A percentile compares a stretch with the other conserved stretches of the same genome.
phyloP scores from a whole-genome alignment of 805 yeast genomes.

The Yamadazyma laniorum region DNA sequence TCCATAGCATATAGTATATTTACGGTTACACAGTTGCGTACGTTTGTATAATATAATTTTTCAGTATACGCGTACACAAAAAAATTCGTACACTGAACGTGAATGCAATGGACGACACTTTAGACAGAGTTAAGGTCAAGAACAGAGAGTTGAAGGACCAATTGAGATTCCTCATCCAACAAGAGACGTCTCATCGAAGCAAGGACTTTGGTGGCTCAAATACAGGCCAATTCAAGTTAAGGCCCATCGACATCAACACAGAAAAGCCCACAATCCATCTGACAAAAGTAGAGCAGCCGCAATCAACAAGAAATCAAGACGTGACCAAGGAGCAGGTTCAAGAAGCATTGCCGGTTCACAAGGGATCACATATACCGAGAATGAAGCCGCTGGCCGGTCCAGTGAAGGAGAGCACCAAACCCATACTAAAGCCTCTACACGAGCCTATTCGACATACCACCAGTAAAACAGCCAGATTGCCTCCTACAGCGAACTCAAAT shows the following conservation, averaged over 20 bases:
- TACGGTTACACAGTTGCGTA: too few relatives aligned
- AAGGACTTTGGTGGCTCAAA: background rate
- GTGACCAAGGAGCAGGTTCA: background rate
- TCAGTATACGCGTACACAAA: too few relatives aligned
- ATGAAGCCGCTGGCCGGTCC: too few relatives aligned
- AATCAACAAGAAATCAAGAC: background rate
- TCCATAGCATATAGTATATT: too few relatives aligned
- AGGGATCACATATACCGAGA: too few relatives aligned
- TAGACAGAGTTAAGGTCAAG: slow-evolving; percentile 11
- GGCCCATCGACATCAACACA: slow-evolving; percentile 1
- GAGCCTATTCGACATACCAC: background rate
- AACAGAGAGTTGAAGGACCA: slow-evolving; percentile 13
- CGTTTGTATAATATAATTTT: too few relatives aligned
- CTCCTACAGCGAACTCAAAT: slow-evolving; percentile 3
- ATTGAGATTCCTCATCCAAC: slow-evolving; percentile 10
- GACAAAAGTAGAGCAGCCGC: background rate
- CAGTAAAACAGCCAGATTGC: background rate
- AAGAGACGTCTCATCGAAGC: slow-evolving; percentile 8
- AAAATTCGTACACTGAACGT: background rate
- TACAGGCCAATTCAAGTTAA: background rate
- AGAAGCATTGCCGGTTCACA: background rate
- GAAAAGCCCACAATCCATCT: background rate
- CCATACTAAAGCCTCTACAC: background rate
- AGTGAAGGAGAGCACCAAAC: background rate
- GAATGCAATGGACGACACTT: slow-evolving; percentile 13